phyloP scores from a whole-genome alignment of 768 basidiomycete species.

The Boletus rubescentipes region DNA sequence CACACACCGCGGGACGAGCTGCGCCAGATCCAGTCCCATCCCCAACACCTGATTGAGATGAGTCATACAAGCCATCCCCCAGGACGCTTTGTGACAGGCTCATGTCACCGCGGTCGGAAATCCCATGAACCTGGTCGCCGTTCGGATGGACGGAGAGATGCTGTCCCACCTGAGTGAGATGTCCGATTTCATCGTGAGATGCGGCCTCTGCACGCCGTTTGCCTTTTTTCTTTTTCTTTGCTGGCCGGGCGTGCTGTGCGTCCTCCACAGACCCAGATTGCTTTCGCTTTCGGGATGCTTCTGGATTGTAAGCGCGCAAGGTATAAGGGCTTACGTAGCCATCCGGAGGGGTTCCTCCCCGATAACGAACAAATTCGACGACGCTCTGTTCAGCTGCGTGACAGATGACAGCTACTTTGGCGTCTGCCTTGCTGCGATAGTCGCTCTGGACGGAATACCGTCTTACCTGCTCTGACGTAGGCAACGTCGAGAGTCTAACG shows the following conservation, averaged over 20 bases:
- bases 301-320: conserved; percentile 25
- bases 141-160: neutral
- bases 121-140: conserved; percentile 17
- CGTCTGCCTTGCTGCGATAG: conserved; percentile 60
- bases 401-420: conserved; percentile 55
- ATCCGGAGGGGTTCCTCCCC: conserved; percentile 41
- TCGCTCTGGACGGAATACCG: conserved; percentile 47
- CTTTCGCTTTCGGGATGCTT: conserved; percentile 37
- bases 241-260: conserved; percentile 11
- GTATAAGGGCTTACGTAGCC: conserved; percentile 42
- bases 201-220: conserved; percentile 25
- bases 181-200: conserved; percentile 9
- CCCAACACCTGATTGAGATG: conserved; percentile 19
- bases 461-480: conserved; percentile 36
- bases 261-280: conserved; percentile 26
- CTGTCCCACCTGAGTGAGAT: neutral
- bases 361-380: conserved; percentile 60
- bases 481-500: conserved; percentile 38
- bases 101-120: conserved; percentile 20
- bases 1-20: conserved; percentile 7
- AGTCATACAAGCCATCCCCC: conserved; percentile 11
- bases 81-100: conserved; percentile 13
- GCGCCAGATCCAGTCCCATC: conserved; percentile 19
- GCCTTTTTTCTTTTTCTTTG: conserved; percentile 30
- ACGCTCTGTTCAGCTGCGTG: conserved; percentile 54